phyloP scores from a whole-genome alignment of 495 filamentous ascomycete species.

The Cryomyces minteri region DNA sequence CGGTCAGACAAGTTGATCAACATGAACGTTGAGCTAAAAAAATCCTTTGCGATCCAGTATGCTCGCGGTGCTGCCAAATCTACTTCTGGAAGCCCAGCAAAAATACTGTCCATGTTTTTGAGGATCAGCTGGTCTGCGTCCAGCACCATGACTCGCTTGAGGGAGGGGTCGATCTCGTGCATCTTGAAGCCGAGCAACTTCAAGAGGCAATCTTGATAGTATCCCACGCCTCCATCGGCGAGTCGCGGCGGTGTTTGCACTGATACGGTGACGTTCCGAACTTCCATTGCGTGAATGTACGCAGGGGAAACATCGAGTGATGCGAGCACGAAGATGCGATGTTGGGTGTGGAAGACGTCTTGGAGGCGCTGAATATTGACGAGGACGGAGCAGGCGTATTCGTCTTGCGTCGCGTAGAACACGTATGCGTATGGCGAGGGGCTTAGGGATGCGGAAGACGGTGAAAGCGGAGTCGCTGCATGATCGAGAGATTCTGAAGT shows the following conservation, averaged over 20 bases:
- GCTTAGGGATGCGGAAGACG: background rate
- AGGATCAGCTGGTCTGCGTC: constrained; percentile 21
- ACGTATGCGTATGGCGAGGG: constrained; percentile 11
- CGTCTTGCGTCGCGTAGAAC: constrained; percentile 18
- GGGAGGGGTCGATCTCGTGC: constrained; percentile 10
- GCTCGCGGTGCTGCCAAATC: constrained; percentile 20
- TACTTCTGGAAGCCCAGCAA: constrained; percentile 14
- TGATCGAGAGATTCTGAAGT: background rate
- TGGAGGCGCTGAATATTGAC: constrained; percentile 19
- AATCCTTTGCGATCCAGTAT: constrained; percentile 15
- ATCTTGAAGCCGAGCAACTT: constrained; percentile 18
- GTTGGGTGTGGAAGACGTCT: constrained; percentile 8
- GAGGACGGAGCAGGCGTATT: constrained; percentile 21
- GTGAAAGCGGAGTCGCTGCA: background rate
- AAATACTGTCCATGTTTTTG: constrained; percentile 18
- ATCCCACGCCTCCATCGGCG: background rate
- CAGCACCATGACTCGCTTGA: constrained; percentile 15
- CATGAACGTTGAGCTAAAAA: constrained; percentile 17
- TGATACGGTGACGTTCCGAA: constrained; percentile 5
- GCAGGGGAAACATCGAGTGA: constrained; percentile 1
- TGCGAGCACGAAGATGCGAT: constrained; percentile 14
- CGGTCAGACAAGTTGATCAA: constrained; percentile 13
- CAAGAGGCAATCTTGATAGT: constrained; percentile 17
- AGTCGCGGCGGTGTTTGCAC: constrained; percentile 8
- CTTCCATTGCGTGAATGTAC: constrained; percentile 1